A percentile compares a stretch with the other conserved stretches of the same genome.
Conservation (phyloP, 192 early-diverging fungal species). For the Piromyces finnis region DNA sequence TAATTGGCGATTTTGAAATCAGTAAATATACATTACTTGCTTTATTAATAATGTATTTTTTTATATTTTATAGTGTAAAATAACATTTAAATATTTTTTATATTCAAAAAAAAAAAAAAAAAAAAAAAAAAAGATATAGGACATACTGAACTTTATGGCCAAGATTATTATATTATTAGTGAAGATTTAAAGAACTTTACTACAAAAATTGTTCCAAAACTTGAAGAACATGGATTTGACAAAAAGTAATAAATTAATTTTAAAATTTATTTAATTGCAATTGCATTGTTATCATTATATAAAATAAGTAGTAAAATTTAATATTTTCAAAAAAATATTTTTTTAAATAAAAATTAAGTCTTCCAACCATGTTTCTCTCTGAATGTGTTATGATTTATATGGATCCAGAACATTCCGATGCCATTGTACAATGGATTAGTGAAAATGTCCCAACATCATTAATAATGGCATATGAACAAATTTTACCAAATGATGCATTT, state of each 20-base stretch:
- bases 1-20: conserved; percentile 13
- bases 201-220: conserved; percentile 27
- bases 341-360: too few relatives aligned
- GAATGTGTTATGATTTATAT: conserved; percentile 92
- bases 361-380: conserved; percentile 76
- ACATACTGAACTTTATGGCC: conserved; percentile 51
- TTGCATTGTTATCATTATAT: too few relatives aligned
- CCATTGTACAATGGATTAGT: conserved; percentile 55
- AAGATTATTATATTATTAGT: conserved; percentile 49
- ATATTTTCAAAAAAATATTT: too few relatives aligned
- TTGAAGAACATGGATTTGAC: conserved; percentile 29
- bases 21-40: conserved; percentile 1
- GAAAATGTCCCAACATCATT: conserved; percentile 19
- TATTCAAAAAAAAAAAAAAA: too few relatives aligned
- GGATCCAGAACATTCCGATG: conserved; percentile 35
- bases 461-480: conserved; percentile 82
- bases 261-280: too few relatives aligned
- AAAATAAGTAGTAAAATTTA: too few relatives aligned
- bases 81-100: conserved; percentile 5
- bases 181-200: conserved; percentile 64
- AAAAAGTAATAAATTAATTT: not conserved
- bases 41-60: not conserved
- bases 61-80: not conserved
- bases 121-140: conserved; percentile 25
- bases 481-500: conserved; percentile 76